These are phyloP conservation scores for Byssoonygena ceratinophila DNA, from an alignment of 2,329 filamentous ascomycete genomes.

Conservation along the genomic window DNA sequence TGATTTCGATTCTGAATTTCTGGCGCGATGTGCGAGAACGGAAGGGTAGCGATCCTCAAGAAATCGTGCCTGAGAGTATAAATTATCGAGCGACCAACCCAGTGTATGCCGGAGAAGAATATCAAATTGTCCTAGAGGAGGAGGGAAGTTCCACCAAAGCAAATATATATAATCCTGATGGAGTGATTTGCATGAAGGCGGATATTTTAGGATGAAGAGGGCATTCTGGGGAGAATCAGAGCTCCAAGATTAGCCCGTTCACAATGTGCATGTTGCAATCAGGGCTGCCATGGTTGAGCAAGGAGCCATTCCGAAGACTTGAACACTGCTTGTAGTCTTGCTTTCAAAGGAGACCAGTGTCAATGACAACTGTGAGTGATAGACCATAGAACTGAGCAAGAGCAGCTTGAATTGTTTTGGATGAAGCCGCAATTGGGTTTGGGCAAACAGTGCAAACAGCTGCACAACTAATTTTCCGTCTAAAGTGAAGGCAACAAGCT, in stretches of 20 bases:
- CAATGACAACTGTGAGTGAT: too few relatives aligned
- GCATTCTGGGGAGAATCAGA: neutral
- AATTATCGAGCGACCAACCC: constrained; percentile 42
- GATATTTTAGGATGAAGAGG: constrained; percentile 21
- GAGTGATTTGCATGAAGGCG: constrained; percentile 31
- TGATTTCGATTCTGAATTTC: constrained; percentile 36
- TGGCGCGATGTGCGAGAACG: constrained; percentile 32
- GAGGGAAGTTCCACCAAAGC: constrained; percentile 26
- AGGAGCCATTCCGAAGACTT: neutral
- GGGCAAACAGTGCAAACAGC: constrained; percentile 8
- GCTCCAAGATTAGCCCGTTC: neutral
- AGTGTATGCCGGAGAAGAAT: constrained; percentile 41
- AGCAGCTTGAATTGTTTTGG: too few relatives aligned
- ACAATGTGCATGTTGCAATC: neutral
- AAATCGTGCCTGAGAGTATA: constrained; percentile 34
- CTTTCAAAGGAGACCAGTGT: too few relatives aligned
- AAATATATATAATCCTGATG: constrained; percentile 27
- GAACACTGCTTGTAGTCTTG: neutral
- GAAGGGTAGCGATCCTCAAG: constrained; percentile 17
- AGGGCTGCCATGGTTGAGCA: neutral
- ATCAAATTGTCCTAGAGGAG: constrained; percentile 36
- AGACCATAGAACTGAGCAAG: neutral
- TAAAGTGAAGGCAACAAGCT: neutral
- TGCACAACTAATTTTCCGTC: neutral
- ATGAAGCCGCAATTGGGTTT: neutral